A percentile compares a stretch with the other conserved stretches of the same genome.
These are phyloP conservation scores for Mercurialis annua DNA, from an alignment of 345 rosid genomes.

Conservation along the genomic window DNA sequence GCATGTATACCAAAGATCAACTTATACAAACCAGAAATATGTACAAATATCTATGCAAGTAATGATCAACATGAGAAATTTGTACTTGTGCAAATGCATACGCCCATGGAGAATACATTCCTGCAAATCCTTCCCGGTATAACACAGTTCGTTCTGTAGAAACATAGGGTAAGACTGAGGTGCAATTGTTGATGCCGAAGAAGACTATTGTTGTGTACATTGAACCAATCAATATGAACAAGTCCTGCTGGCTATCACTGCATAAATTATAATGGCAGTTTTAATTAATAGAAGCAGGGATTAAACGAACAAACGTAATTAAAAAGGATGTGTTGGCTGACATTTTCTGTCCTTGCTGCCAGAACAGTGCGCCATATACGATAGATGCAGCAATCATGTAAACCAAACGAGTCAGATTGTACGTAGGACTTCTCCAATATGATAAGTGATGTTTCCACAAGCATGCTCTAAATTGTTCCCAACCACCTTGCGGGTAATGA, in stretches of 20 bases:
- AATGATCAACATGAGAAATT: too few species aligned
- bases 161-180: slow-evolving; percentile 50
- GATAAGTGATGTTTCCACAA: slow-evolving; percentile 74
- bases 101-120: slow-evolving; percentile 78
- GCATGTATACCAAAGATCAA: too few species aligned
- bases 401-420: slow-evolving; percentile 52
- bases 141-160: slow-evolving; percentile 58
- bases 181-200: slow-evolving; percentile 65
- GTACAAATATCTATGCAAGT: too few species aligned
- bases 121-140: slow-evolving; percentile 78
- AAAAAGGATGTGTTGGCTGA: slow-evolving; percentile 28
- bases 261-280: too few species aligned
- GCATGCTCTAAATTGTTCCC: slow-evolving; percentile 70
- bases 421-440: slow-evolving; percentile 82
- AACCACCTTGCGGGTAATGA: slow-evolving; percentile 46
- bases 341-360: slow-evolving; percentile 69
- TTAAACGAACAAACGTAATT: too few species aligned
- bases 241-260: slow-evolving; percentile 59
- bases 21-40: too few species aligned
- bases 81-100: slow-evolving; percentile 64
- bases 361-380: slow-evolving; percentile 55
- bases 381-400: slow-evolving; percentile 37
- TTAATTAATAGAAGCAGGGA: too few species aligned
- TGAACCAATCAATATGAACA: slow-evolving; percentile 60
- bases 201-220: slow-evolving; percentile 43